Conservation (phyloP, 208 protist species). For the Leishmania turanica region DNA sequence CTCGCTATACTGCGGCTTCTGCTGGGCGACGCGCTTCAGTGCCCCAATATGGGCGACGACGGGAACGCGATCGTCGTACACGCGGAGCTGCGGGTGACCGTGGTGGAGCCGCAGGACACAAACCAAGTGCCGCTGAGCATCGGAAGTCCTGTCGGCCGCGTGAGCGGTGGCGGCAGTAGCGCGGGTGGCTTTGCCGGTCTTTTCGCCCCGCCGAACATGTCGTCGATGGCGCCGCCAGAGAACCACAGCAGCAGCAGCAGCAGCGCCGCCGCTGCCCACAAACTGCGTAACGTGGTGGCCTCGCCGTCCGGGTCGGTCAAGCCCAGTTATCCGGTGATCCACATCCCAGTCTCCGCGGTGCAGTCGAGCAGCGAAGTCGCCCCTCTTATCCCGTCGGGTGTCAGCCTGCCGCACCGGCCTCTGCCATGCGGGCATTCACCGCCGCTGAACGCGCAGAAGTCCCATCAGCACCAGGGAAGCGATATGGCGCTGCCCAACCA, state of each 20-base stretch:
- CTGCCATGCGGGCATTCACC: neutral
- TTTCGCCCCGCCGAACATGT: neutral
- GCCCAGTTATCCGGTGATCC: neutral
- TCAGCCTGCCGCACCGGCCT: neutral
- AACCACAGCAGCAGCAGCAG: neutral
- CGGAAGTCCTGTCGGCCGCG: slow-evolving; percentile 1
- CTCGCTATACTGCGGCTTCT: slow-evolving; percentile 52
- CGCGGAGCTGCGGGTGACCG: slow-evolving; percentile 49
- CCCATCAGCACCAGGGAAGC: neutral
- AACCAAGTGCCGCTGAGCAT: slow-evolving; percentile 7
- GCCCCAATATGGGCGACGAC: slow-evolving; percentile 9
- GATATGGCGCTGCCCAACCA: neutral
- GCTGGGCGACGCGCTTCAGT: slow-evolving; percentile 38
- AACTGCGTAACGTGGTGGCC: neutral
- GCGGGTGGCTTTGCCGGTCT: neutral
- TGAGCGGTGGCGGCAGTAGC: neutral
- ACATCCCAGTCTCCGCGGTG: neutral
- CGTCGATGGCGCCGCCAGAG: neutral
- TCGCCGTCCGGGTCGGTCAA: neutral
- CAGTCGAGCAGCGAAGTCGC: neutral
- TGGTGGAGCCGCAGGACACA: slow-evolving; percentile 41
- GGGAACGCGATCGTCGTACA: slow-evolving; percentile 30
- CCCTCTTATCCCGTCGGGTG: neutral
- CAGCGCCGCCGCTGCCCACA: neutral
- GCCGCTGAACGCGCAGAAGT: neutral